These are phyloP conservation scores for Geranium incanum DNA, from an alignment of 441 rosid species.

Conservation along the genomic window DNA sequence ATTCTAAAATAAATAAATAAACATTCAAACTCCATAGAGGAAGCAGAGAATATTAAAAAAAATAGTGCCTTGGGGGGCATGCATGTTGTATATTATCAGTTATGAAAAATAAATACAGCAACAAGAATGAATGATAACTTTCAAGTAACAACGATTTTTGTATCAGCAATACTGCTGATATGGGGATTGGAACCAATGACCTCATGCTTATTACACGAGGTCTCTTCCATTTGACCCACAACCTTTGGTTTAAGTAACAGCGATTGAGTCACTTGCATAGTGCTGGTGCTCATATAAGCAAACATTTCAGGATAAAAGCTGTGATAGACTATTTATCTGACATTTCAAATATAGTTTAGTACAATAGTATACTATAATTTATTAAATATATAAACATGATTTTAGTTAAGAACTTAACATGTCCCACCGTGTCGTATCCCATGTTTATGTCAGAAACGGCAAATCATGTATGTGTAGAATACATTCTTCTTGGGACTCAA, in stretches of 20 bases:
- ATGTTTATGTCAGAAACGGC: constrained; percentile 2
- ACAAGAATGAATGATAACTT: neutral
- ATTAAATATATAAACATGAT: neutral
- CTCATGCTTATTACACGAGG: no score
- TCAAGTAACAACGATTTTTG: neutral
- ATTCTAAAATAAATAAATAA: neutral
- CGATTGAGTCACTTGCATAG: neutral
- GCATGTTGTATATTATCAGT: neutral
- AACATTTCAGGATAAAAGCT: neutral
- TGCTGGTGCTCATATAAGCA: neutral
- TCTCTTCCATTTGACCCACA: no score
- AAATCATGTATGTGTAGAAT: neutral
- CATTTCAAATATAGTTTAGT: constrained; percentile 1
- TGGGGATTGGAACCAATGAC: no score
- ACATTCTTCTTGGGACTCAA: neutral
- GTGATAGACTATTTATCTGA: neutral
- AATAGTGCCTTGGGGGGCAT: neutral
- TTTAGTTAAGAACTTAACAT: neutral
- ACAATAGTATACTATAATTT: neutral
- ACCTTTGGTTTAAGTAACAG: neutral
- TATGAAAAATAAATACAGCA: neutral
- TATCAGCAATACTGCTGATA: no score
- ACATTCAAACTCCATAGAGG: neutral
- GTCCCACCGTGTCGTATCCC: neutral
- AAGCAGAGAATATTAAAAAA: neutral